phyloP scores from a whole-genome alignment of 164 flowering plant species.

The Paratinospora sagittata region DNA sequence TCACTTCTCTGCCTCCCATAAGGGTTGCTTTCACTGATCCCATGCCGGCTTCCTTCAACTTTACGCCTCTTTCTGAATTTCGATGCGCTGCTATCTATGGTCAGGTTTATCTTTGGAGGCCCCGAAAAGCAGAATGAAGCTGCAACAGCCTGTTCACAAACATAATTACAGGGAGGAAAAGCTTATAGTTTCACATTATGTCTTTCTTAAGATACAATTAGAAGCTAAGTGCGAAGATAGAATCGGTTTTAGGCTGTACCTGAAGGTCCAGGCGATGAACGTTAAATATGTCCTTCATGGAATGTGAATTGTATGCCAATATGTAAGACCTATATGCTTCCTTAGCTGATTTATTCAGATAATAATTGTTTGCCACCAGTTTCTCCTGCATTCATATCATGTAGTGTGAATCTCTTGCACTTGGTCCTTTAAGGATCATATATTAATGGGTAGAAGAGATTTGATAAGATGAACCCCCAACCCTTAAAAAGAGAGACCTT shows the following conservation, averaged over 20 bases:
- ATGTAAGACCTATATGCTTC: slow-evolving; percentile 88
- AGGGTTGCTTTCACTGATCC: slow-evolving; percentile 60
- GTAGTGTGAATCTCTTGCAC: not conserved
- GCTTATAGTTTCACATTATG: not conserved
- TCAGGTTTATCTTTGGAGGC: slow-evolving; percentile 79
- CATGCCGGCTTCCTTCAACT: slow-evolving; percentile 44
- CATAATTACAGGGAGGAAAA: not conserved
- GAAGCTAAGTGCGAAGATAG: not conserved
- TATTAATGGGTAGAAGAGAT: not conserved
- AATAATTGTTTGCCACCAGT: slow-evolving; percentile 58
- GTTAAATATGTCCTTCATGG: slow-evolving; percentile 85
- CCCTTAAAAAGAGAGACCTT: no score
- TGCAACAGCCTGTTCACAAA: slow-evolving; percentile 64
- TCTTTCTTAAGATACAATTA: not conserved
- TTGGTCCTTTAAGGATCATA: not conserved
- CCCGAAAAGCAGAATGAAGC: slow-evolving; percentile 78
- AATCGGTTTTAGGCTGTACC: slow-evolving; percentile 32
- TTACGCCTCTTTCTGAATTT: slow-evolving; percentile 66
- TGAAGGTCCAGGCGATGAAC: slow-evolving; percentile 82
- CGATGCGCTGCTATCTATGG: slow-evolving; percentile 77
- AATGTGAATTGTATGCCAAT: slow-evolving; percentile 84
- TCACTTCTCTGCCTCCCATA: slow-evolving; percentile 35
- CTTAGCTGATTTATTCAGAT: slow-evolving; percentile 76
- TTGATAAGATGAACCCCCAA: no score
- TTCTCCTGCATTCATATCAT: slow-evolving; percentile 53